A percentile compares a stretch with the other conserved stretches of the same genome.
These are phyloP conservation scores for Cryptococcus maquisensis DNA, from an alignment of 1,284 basidiomycete genomes.

Conservation along the genomic window DNA sequence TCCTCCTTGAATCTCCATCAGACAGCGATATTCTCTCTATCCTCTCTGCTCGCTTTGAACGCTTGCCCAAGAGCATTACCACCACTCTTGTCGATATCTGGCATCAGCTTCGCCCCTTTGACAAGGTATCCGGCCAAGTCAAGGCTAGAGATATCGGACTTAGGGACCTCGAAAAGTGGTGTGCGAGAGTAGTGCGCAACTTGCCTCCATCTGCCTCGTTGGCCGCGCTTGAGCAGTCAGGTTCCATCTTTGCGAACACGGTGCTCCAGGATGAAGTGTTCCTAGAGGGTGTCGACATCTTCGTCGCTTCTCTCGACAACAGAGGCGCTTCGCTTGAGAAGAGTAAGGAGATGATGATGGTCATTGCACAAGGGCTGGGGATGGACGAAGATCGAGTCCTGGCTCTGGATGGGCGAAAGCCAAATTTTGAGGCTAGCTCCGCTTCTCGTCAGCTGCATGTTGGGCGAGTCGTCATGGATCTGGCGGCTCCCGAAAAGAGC, in stretches of 20 bases:
- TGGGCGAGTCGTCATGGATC: constrained; percentile 32
- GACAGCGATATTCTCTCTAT: constrained; percentile 66
- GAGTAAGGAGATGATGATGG: constrained; percentile 33
- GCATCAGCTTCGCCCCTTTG: constrained; percentile 38
- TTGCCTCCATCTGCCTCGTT: constrained; percentile 51
- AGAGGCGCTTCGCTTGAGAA: constrained; percentile 50
- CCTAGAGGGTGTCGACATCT: constrained; percentile 85
- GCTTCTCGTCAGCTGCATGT: constrained; percentile 48
- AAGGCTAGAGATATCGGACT: constrained; percentile 59
- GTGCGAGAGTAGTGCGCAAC: constrained; percentile 64
- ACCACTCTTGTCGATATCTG: constrained; percentile 39
- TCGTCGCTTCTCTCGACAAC: constrained; percentile 67
- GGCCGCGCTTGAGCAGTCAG: constrained; percentile 29
- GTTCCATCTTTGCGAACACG: constrained; percentile 65
- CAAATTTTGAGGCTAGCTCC: constrained; percentile 65
- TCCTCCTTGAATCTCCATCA: constrained; percentile 61
- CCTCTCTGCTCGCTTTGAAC: constrained; percentile 62
- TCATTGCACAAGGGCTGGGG: constrained; percentile 63
- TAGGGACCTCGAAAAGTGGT: constrained; percentile 85
- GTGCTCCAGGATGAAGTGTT: constrained; percentile 83
- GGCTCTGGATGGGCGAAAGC: constrained; percentile 59
- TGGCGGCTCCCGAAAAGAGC: constrained; percentile 5
- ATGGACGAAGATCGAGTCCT: constrained; percentile 62
- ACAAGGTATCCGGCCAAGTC: constrained; percentile 44
- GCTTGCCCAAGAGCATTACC: constrained; percentile 54